phyloP scores from a whole-genome alignment of 179 eudicot species.

The Gypsophila paniculata region DNA sequence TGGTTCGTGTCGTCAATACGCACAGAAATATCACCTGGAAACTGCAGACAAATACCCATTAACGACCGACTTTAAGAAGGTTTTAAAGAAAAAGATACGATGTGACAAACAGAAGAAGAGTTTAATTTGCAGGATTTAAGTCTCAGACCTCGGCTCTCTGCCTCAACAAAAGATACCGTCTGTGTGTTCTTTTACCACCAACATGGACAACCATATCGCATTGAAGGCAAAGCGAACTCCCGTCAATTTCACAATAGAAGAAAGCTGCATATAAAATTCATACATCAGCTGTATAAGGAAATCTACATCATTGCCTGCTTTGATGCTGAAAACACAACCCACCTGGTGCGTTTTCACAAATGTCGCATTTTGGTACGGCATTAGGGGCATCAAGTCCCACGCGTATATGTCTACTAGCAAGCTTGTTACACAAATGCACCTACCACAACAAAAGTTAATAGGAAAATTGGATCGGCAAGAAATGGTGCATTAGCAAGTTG shows the following conservation, averaged over 20 bases:
- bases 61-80: background rate
- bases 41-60: slow-evolving; percentile 27
- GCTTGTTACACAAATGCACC: slow-evolving; percentile 39
- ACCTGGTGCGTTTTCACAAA: slow-evolving; percentile 44
- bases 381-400: slow-evolving; percentile 41
- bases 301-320: background rate
- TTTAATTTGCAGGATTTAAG: background rate
- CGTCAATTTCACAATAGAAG: slow-evolving; percentile 41
- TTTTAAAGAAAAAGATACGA: background rate
- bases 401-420: slow-evolving; percentile 39
- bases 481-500: background rate
- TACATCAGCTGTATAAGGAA: slow-evolving; percentile 14
- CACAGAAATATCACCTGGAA: slow-evolving; percentile 36
- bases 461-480: background rate
- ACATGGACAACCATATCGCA: slow-evolving; percentile 42
- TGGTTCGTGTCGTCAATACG: slow-evolving; percentile 23
- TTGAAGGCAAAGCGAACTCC: slow-evolving; percentile 40
- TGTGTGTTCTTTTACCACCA: slow-evolving; percentile 40
- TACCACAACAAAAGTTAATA: slow-evolving; percentile 20
- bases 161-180: slow-evolving; percentile 35
- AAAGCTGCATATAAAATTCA: slow-evolving; percentile 25
- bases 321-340: slow-evolving; percentile 16
- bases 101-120: slow-evolving; percentile 9
- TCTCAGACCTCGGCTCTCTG: slow-evolving; percentile 41
- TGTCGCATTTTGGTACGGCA: slow-evolving; percentile 38